These are phyloP conservation scores for Globisporangium cystogenes DNA, from an alignment of 352 stramenopile genomes.

Conservation along the genomic window DNA sequence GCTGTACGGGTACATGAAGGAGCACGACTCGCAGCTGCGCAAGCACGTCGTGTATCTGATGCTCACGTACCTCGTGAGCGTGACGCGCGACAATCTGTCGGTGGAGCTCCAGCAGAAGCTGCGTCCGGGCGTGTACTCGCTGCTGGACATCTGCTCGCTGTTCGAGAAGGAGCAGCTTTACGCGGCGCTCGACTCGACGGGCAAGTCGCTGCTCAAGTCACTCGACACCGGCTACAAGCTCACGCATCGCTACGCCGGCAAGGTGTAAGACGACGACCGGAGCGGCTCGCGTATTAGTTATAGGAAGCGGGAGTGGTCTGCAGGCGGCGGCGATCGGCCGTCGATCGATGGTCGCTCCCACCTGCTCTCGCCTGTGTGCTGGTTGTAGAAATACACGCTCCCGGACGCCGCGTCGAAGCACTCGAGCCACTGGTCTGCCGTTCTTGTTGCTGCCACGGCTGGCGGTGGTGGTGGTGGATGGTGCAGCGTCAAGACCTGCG, in stretches of 20 bases:
- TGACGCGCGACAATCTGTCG: conserved; percentile 54
- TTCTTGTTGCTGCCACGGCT: not conserved
- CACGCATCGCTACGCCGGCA: conserved; percentile 80
- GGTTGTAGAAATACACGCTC: conserved; percentile 71
- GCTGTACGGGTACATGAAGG: conserved; percentile 85
- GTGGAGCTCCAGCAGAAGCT: conserved; percentile 62
- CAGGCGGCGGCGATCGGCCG: not conserved
- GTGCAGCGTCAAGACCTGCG: conserved; percentile 8
- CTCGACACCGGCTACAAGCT: conserved; percentile 85
- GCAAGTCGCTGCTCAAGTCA: conserved; percentile 83
- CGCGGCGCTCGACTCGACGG: conserved; percentile 66
- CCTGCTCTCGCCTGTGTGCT: conserved; percentile 61
- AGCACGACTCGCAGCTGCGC: conserved; percentile 65
- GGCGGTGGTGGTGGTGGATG: not conserved
- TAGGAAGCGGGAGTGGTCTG: not conserved
- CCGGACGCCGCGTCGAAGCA: conserved; percentile 50
- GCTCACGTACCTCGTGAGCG: conserved; percentile 54
- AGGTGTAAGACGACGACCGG: conserved; percentile 42
- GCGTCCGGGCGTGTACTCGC: conserved; percentile 62
- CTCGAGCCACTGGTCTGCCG: conserved; percentile 39
- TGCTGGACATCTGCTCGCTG: conserved; percentile 79
- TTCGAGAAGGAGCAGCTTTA: conserved; percentile 87
- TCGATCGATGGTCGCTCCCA: conserved; percentile 26
- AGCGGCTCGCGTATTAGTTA: not conserved
- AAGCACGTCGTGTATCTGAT: conserved; percentile 86